A percentile compares a stretch with the other conserved stretches of the same genome.
Conservation (phyloP, 371 early-diverging fungal species). For the Circinella umbellata region DNA sequence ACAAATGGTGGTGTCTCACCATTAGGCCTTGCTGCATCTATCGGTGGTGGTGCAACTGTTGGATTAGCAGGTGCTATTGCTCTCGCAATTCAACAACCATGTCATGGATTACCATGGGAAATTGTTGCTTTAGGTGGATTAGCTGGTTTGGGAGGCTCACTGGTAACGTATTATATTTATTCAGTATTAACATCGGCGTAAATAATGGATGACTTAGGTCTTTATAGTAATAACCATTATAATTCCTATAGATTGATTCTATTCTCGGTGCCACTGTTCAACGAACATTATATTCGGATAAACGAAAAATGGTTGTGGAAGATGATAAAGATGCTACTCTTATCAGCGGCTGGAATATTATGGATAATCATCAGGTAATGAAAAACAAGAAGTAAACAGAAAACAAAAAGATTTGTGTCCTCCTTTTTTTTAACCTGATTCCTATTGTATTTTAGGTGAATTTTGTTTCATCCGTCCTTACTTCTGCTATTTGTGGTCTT, state of each 20-base stretch:
- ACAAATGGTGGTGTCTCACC: constrained; percentile 86
- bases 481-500: constrained; percentile 23
- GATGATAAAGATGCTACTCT: constrained; percentile 48
- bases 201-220: not conserved
- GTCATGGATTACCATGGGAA: constrained; percentile 41
- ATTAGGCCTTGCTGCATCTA: constrained; percentile 68
- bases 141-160: constrained; percentile 74
- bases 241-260: constrained; percentile 69
- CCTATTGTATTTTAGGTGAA: constrained; percentile 18
- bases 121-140: constrained; percentile 57
- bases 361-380: constrained; percentile 81
- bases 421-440: too few relatives aligned
- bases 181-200: not conserved
- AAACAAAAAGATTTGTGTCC: too few relatives aligned
- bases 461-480: constrained; percentile 27
- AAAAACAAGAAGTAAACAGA: too few relatives aligned
- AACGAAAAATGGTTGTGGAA: constrained; percentile 57
- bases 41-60: constrained; percentile 77
- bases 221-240: not conserved
- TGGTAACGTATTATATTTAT: constrained; percentile 39
- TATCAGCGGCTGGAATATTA: constrained; percentile 69
- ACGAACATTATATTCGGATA: constrained; percentile 69
- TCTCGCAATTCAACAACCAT: constrained; percentile 50
- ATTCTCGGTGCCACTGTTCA: constrained; percentile 85
- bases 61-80: constrained; percentile 68